These are phyloP conservation scores for Friedmanniomyces endolithicus DNA, from an alignment of 495 filamentous ascomycete species.

Conservation along the genomic window DNA sequence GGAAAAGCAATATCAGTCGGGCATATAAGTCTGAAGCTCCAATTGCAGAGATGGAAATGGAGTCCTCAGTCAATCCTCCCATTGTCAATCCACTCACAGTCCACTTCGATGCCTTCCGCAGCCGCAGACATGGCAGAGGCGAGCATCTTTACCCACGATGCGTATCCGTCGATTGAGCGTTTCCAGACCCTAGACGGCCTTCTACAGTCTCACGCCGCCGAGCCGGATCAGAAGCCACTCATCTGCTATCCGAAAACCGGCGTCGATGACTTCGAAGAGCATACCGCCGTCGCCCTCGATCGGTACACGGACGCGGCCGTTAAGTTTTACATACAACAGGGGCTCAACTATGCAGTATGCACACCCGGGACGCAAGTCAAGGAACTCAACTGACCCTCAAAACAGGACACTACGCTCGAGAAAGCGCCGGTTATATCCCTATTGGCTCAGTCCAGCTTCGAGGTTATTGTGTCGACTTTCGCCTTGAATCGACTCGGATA, in stretches of 20 bases:
- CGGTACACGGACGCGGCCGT: constrained; percentile 2
- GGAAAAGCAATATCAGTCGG: no score
- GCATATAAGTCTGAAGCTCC: no score
- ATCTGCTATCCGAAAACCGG: constrained; percentile 12
- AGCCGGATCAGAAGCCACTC: constrained; percentile 5
- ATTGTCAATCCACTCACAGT: no score
- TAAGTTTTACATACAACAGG: constrained; percentile 2
- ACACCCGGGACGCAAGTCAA: not conserved
- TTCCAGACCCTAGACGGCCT: constrained; percentile 14
- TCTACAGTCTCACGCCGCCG: constrained; percentile 11
- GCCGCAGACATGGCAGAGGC: not conserved
- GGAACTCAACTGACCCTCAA: not conserved
- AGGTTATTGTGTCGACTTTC: constrained; percentile 35
- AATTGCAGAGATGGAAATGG: no score
- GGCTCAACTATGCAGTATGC: constrained; percentile 10
- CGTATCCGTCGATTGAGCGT: constrained; percentile 13
- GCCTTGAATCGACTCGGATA: constrained; percentile 37
- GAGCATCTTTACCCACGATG: constrained; percentile 1
- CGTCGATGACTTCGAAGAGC: constrained; percentile 14
- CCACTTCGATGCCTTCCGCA: no score
- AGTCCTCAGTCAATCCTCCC: no score
- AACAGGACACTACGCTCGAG: constrained; percentile 8
- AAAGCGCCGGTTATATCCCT: constrained; percentile 35
- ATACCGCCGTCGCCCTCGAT: constrained; percentile 7
- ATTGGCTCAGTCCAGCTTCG: constrained; percentile 34